Conservation (phyloP, 257 asterid species). For the Coffea eugenioides region DNA sequence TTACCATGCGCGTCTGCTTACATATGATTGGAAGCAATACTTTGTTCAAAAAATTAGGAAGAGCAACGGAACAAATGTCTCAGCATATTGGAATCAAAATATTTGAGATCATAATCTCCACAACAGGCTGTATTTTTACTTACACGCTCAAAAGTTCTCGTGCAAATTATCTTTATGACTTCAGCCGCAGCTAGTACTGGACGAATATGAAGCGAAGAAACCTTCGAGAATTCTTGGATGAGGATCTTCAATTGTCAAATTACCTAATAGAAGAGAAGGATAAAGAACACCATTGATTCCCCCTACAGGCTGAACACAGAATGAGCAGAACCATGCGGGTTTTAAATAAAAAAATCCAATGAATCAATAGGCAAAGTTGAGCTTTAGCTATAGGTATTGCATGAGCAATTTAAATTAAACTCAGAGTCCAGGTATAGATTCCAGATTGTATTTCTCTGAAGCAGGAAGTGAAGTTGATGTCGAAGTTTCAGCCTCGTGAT, state of each 20-base stretch:
- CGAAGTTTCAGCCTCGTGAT: slow-evolving; percentile 43
- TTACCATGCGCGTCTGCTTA: neutral
- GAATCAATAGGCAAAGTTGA: slow-evolving; percentile 13
- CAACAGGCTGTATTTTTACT: neutral
- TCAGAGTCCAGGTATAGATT: slow-evolving; percentile 97
- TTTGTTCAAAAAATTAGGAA: neutral
- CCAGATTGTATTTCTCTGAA: slow-evolving; percentile 79
- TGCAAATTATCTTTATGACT: slow-evolving; percentile 1
- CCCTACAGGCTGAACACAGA: neutral
- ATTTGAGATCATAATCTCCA: neutral
- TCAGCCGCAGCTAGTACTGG: neutral
- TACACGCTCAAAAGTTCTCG: neutral
- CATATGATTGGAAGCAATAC: neutral
- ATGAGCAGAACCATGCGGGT: slow-evolving; percentile 1
- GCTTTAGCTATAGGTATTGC: neutral
- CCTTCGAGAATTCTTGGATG: neutral
- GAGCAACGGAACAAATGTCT: neutral
- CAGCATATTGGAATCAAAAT: neutral
- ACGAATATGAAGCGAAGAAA: slow-evolving; percentile 6
- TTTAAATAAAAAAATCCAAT: slow-evolving; percentile 18
- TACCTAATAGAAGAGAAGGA: slow-evolving; percentile 8
- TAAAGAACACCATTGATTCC: neutral
- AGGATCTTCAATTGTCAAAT: neutral
- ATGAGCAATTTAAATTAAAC: slow-evolving; percentile 43
- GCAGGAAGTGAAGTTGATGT: slow-evolving; percentile 22